Evolutionary conservation across 495 filamentous ascomycete species (phyloP).

Genomic region (Immersiella caudata): DNA sequence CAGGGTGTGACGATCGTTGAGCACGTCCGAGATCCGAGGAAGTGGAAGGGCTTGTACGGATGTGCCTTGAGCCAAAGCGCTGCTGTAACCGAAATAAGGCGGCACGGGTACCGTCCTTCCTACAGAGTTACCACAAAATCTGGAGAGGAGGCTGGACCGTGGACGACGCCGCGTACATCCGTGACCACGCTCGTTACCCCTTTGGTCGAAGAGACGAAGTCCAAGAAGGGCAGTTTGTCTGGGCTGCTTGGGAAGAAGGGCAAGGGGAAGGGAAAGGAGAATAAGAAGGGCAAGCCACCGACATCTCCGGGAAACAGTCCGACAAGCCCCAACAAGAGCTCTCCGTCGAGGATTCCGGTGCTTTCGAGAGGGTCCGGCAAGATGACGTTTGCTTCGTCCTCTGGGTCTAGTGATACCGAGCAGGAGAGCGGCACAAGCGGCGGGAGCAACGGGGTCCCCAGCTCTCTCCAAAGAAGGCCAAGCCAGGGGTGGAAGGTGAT

Average conservation of each 20-base stretch:
- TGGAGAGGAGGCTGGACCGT: background rate
- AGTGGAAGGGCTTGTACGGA: slow-evolving; percentile 23
- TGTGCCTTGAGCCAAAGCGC: slow-evolving; percentile 21
- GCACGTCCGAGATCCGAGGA: slow-evolving; percentile 22
- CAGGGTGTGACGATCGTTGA: slow-evolving; percentile 16
- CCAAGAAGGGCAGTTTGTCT: background rate
- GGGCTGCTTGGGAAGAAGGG: background rate
- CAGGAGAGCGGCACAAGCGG: background rate
- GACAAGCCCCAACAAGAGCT: background rate
- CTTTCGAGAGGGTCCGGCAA: background rate
- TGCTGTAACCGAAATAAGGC: slow-evolving; percentile 6
- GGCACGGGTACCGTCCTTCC: background rate
- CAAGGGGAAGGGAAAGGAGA: background rate
- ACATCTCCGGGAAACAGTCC: background rate
- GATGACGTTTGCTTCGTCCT: background rate
- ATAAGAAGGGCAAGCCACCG: background rate
- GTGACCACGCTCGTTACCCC: background rate
- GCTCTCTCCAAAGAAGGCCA: background rate
- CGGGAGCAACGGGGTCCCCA: background rate
- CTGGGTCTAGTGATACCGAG: slow-evolving; percentile 6
- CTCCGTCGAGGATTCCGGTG: slow-evolving; percentile 7
- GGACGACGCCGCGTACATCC: background rate
- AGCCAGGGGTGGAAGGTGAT: background rate
- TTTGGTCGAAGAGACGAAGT: background rate
- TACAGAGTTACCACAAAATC: background rate